These are phyloP conservation scores for Blastobotrys parvus DNA, from an alignment of 805 yeast species.

Conservation along the genomic window DNA sequence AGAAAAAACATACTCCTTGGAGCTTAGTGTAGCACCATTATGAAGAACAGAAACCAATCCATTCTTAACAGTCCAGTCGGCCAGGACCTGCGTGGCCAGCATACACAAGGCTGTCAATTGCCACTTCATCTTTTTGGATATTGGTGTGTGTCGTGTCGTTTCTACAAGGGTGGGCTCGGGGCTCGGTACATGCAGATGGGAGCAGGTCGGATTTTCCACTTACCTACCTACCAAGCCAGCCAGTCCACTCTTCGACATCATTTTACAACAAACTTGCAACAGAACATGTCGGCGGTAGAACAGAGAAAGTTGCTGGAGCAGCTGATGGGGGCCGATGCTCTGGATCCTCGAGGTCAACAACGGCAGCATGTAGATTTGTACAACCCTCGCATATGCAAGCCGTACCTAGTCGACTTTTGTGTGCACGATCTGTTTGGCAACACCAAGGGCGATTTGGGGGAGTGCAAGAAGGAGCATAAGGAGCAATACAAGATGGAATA, in stretches of 20 bases:
- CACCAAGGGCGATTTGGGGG: conserved; percentile 76
- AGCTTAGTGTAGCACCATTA: conserved; percentile 1
- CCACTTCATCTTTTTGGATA: too few relatives aligned
- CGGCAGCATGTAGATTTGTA: conserved; percentile 36
- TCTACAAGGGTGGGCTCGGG: too few relatives aligned
- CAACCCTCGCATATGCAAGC: conserved; percentile 63
- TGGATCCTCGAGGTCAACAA: conserved; percentile 21
- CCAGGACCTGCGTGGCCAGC: conserved; percentile 10
- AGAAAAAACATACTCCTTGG: not conserved
- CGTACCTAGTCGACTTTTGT: conserved; percentile 77
- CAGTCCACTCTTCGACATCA: too few relatives aligned
- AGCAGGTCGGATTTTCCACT: too few relatives aligned
- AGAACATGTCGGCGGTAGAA: conserved; percentile 47
- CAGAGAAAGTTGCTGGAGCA: conserved; percentile 71
- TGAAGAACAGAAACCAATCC: conserved; percentile 18
- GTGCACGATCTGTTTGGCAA: conserved; percentile 77
- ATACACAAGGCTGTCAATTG: too few relatives aligned
- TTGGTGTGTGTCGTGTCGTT: too few relatives aligned
- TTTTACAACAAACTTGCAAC: too few relatives aligned
- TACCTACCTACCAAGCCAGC: too few relatives aligned
- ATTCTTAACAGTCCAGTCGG: conserved; percentile 20
- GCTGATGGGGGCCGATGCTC: conserved; percentile 56
- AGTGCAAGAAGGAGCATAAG: conserved; percentile 66
- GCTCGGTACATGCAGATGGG: too few relatives aligned
- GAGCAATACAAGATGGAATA: conserved; percentile 69